These are phyloP conservation scores for Cajanus cajan DNA, from an alignment of 306 rosid species.

Conservation along the genomic window DNA sequence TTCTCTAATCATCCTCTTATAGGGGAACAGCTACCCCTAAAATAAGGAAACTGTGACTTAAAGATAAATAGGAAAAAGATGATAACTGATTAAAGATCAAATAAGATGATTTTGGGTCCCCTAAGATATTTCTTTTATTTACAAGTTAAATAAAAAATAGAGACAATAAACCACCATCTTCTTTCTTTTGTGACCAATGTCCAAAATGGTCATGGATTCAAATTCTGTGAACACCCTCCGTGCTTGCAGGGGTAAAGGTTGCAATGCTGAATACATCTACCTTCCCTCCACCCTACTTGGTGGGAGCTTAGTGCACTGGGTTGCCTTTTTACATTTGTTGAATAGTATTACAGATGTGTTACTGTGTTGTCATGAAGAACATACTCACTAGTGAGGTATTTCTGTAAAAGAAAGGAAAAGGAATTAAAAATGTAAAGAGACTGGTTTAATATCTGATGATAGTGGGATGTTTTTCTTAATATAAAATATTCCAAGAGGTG, in stretches of 20 bases:
- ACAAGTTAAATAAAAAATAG: too few species aligned
- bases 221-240: not conserved
- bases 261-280: not conserved
- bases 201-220: not conserved
- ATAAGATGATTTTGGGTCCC: too few species aligned
- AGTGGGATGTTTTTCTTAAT: conserved; percentile 2
- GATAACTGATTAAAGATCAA: too few species aligned
- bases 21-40: too few species aligned
- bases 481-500: not conserved
- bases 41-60: too few species aligned
- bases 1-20: too few species aligned
- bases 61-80: too few species aligned
- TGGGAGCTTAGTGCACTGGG: not conserved
- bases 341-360: not conserved
- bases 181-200: not conserved
- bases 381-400: not conserved
- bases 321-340: not conserved
- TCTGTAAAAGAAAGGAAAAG: not conserved
- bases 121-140: too few species aligned
- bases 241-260: too few species aligned
- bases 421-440: not conserved
- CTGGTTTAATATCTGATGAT: not conserved
- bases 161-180: too few species aligned
- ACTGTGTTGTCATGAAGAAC: not conserved
- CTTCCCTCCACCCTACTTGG: not conserved